Conservation (phyloP, 2,329 filamentous ascomycete species). For the Alternaria gansuensis region DNA sequence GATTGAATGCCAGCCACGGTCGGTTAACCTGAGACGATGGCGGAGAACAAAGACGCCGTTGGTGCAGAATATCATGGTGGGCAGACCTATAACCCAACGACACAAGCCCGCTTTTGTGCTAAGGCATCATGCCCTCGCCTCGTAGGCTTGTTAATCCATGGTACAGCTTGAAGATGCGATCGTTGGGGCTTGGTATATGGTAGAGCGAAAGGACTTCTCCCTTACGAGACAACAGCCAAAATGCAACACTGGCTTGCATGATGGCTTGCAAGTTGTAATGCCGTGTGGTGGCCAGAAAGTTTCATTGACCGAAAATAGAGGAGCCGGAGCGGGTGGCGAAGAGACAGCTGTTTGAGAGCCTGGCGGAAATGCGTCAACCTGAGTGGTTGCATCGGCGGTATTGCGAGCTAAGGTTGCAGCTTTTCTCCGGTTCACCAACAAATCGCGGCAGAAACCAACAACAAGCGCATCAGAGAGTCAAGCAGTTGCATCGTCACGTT, state of each 20-base stretch:
- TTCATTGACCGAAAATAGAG: constrained; percentile 19
- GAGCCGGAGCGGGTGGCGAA: constrained; percentile 23
- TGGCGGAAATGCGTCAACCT: constrained; percentile 9
- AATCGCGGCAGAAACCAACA: constrained; percentile 11
- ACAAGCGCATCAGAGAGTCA: constrained; percentile 6
- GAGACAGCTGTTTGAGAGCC: constrained; percentile 5
- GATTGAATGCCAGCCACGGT: constrained; percentile 7
- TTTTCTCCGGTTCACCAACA: constrained; percentile 8
- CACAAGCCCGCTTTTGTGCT: constrained; percentile 6
- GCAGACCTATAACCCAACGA: constrained; percentile 22
- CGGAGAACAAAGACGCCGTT: constrained; percentile 11
- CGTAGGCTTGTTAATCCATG: constrained; percentile 6
- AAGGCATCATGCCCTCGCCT: constrained; percentile 6
- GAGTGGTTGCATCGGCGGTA: constrained; percentile 15
- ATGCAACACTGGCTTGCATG: constrained; percentile 18
- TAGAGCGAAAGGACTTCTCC: constrained; percentile 7
- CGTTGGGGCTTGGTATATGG: constrained; percentile 2
- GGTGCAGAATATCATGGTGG: constrained; percentile 19
- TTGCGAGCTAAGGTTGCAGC: constrained; percentile 8
- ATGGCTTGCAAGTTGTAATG: constrained; percentile 21
- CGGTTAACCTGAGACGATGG: constrained; percentile 39
- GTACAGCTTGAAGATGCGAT: neutral
- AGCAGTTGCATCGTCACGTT: constrained; percentile 13
- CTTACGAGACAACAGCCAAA: constrained; percentile 7
- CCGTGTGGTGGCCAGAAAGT: constrained; percentile 16